Evolutionary conservation across 805 yeast genomes (phyloP).

Genomic region (Kluyveromyces lactis): DNA sequence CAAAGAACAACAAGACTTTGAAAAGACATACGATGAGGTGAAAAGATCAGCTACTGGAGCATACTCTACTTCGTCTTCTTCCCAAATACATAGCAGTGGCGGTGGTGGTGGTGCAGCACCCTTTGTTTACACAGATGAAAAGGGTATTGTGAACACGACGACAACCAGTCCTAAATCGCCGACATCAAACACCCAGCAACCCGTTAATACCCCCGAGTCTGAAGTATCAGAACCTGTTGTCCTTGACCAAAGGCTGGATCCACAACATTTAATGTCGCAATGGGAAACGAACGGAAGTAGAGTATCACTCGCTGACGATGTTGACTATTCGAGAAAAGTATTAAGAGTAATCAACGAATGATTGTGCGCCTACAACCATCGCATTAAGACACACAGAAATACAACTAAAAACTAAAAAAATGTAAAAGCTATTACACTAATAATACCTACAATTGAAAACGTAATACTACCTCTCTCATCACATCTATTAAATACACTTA

Average conservation of each 20-base stretch:
- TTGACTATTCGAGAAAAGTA: conserved; percentile 43
- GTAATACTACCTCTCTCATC: no score
- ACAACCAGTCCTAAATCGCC: not conserved
- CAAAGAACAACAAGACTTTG: conserved; percentile 17
- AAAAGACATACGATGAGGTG: conserved; percentile 18
- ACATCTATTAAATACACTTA: no score
- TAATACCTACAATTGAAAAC: no score
- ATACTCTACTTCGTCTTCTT: conserved; percentile 8
- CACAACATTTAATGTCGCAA: conserved; percentile 13
- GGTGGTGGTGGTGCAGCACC: conserved; percentile 11
- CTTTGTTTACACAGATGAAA: conserved; percentile 17
- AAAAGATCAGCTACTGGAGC: conserved; percentile 11
- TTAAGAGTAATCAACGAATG: conserved; percentile 34
- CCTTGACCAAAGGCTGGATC: conserved; percentile 36
- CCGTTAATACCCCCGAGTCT: conserved; percentile 8
- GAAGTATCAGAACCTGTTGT: conserved; percentile 17
- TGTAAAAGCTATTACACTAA: no score
- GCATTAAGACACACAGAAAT: no score
- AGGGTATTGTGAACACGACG: conserved; percentile 11
- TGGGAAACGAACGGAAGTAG: conserved; percentile 14
- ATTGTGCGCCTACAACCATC: not conserved
- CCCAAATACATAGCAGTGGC: not conserved
- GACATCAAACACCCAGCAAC: not conserved
- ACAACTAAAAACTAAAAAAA: no score
- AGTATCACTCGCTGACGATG: conserved; percentile 38